Conservation (phyloP, 2,329 filamentous ascomycete species). For the Venturia pyrina region DNA sequence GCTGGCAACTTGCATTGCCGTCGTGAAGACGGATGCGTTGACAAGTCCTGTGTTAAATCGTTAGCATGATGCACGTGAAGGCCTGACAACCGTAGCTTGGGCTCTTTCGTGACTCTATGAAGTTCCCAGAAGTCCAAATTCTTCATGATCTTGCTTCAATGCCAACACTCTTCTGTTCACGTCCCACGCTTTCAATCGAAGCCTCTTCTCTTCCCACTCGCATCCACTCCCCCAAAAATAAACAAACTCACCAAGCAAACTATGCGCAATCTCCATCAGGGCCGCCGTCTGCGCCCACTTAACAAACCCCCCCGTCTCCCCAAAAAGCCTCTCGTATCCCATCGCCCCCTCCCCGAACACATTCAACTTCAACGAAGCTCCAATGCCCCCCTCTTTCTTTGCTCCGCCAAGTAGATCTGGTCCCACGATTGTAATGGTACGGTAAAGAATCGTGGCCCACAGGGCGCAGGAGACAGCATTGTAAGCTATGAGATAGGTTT, state of each 20-base stretch:
- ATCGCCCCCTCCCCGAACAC: constrained; percentile 24
- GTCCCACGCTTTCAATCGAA: background rate
- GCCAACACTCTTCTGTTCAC: background rate
- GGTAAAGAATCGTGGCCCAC: constrained; percentile 68
- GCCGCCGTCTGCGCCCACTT: constrained; percentile 80
- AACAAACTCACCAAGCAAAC: constrained; percentile 53
- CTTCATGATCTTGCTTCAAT: too few species aligned
- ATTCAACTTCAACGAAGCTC: constrained; percentile 7
- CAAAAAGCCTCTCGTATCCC: constrained; percentile 42
- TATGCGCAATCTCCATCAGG: constrained; percentile 73
- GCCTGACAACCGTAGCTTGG: background rate
- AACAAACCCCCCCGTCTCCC: constrained; percentile 51
- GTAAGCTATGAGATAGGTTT: constrained; percentile 68
- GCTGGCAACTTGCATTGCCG: constrained; percentile 78
- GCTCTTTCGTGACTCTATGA: background rate
- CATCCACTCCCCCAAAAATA: background rate
- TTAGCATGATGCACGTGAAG: constrained; percentile 1
- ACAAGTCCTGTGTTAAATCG: constrained; percentile 55
- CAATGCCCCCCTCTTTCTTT: constrained; percentile 15
- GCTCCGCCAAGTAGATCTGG: background rate
- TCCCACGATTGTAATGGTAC: constrained; percentile 41
- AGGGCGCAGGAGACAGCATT: constrained; percentile 68
- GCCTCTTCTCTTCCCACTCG: background rate
- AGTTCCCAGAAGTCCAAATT: too few species aligned
- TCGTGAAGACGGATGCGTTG: constrained; percentile 74